Evolutionary conservation across 257 asterid species (phyloP), one percentile per base, ranked within the genome.

Genomic region (Fraxinus excelsior): DNA sequence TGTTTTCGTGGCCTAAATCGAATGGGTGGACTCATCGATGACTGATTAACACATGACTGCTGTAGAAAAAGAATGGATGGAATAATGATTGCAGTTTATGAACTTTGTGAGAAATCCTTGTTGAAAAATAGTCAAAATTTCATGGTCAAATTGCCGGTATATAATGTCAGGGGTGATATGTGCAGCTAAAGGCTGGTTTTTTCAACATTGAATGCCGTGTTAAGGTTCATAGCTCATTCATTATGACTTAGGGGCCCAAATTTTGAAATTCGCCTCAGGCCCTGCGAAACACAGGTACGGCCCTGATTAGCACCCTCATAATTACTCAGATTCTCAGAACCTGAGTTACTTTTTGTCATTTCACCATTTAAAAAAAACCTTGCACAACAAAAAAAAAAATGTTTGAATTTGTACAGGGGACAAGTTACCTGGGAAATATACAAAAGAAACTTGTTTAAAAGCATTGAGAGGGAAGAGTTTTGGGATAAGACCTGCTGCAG

Each of bases 401-500:
- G 51, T 23, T 38, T 72, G 75, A 44, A 66, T 68, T 67, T 42
- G 37, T 3, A 66, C 4, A 35, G 53, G 28, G 49, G 19, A 44
- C 71, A 44, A 12, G 67, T 21, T n/a, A 58, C 4, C 28, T 21
- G 2, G 67, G 31, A 58, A 58, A 58, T 67, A 74, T 73, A 67
- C 26, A 71, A 79, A 70, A 34, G 31, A 35, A 71, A 70, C 74
- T 65, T 12, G 75, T 34, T 49, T 18, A 35, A 49, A 68, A 67
- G 58, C 42, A 72, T 37, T 29, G 53, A 32, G 21, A 53, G 53
- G 60, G 58, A 28, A 62, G 42, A 42, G 38, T 14, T 21, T 10
- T 12, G 16, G 46, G 46, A 74, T 62, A n/a, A 68, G 31, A 94
- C 99, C 99, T 90, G 99, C 98, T 23, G 90, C 92, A 58, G 99